Evolutionary conservation across 257 asterid genomes (phyloP).

Genomic region (Solanum chmielewskii): DNA sequence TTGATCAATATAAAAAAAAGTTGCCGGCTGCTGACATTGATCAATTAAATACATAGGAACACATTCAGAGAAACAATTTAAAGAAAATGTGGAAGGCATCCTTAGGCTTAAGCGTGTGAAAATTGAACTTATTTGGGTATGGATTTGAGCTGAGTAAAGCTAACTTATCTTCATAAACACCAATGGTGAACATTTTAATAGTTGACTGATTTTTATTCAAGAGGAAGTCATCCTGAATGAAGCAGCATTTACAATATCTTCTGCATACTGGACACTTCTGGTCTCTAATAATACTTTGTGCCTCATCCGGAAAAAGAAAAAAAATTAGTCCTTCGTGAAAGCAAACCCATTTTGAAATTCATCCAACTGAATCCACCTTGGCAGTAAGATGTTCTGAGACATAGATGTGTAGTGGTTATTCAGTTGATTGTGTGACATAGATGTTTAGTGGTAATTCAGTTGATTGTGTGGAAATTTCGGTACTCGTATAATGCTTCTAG

Average conservation of each 20-base stretch:
- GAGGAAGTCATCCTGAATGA: neutral
- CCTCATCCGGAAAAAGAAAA: neutral
- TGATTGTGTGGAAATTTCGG: neutral
- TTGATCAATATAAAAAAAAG: neutral
- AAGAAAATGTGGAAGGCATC: neutral
- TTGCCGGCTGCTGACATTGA: neutral
- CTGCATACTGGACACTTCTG: neutral
- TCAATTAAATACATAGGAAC: neutral
- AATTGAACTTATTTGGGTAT: neutral
- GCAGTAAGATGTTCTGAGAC: neutral
- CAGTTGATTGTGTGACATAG: neutral
- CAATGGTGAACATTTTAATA: neutral
- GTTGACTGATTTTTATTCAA: neutral
- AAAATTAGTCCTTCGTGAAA: neutral
- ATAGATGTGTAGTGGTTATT: neutral
- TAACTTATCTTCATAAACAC: neutral
- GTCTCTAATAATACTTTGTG: neutral
- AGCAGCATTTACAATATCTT: neutral
- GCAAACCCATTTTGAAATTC: neutral
- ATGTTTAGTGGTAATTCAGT: neutral
- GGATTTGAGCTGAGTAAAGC: neutral
- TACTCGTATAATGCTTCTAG: neutral
- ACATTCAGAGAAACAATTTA: neutral
- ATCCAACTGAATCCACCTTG: neutral
- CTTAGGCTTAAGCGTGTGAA: neutral